Evolutionary conservation across 2,329 filamentous ascomycete species (phyloP).

Genomic region (Dissoconium aciculare): DNA sequence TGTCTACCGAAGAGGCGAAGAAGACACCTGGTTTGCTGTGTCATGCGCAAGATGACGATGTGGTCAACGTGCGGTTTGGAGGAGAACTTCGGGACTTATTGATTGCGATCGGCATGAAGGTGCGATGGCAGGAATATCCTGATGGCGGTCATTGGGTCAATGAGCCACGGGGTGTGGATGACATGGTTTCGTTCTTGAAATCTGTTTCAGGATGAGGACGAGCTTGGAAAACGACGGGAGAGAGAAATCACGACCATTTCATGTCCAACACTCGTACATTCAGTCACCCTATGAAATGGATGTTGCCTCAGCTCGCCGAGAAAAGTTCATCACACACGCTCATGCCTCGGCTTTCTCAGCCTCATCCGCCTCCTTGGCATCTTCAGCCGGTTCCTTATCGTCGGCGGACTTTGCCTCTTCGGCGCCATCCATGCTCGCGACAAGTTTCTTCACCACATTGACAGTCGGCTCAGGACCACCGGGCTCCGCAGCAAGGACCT

Average conservation of each 20-base stretch:
- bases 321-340: too few species aligned
- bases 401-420: slow-evolving; percentile 20
- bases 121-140: slow-evolving; percentile 10
- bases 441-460: slow-evolving; percentile 58
- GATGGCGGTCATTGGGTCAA: slow-evolving; percentile 12
- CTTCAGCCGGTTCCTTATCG: slow-evolving; percentile 24
- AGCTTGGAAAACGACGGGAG: too few species aligned
- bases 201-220: too few species aligned
- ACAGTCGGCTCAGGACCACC: slow-evolving; percentile 68
- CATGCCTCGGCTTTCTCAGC: slow-evolving; percentile 22
- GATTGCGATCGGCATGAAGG: slow-evolving; percentile 6
- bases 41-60: slow-evolving; percentile 10
- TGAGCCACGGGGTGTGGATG: slow-evolving; percentile 12
- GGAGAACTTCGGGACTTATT: slow-evolving; percentile 8
- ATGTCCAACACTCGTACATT: too few species aligned
- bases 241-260: too few species aligned
- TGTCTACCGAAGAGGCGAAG: slow-evolving; percentile 3
- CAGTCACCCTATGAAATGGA: too few species aligned
- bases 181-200: slow-evolving; percentile 9
- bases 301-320: too few species aligned
- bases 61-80: slow-evolving; percentile 11
- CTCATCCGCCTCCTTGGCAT: slow-evolving; percentile 32
- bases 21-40: slow-evolving; percentile 11
- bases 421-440: slow-evolving; percentile 31
- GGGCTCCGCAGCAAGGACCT: slow-evolving; percentile 58